Evolutionary conservation across 495 filamentous ascomycete species (phyloP), one percentile per base, ranked within the genome.

Genomic region (Xylaria curta): DNA sequence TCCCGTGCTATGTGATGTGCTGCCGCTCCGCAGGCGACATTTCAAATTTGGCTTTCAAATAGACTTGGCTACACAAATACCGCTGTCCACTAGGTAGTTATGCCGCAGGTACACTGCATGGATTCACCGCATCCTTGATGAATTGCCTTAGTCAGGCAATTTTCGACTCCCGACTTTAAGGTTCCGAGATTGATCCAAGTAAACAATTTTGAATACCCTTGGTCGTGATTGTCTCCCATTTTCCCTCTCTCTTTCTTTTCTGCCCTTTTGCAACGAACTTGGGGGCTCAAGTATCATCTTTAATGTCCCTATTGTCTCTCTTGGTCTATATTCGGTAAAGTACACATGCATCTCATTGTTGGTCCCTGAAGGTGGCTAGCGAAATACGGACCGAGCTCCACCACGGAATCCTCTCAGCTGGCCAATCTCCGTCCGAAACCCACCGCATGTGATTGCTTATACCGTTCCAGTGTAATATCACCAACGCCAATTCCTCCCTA

Each of bases 401-500:
- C 68, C 47, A 51, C 33, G 44, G 24, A 63, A 51, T 70, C 56
- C 46, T 70, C 46, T 59, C 53, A 56, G n/a, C 63, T 63, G 51
- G 49, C 69, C 69, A 72, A 72, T 72, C 69, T 66, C 49, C 53
- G 46, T 58, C n/a, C 36, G 33, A 71, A 13, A 63, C 51, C 69
- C 69, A 72, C 69, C 26, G 49, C 69, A 63, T 71, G 69, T 62
- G 61, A 59, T 65, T 46, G 62, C 46, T 49, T 21, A 31, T 60
- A 60, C 58, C 33, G n/a, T 60, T 9, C 28, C 28, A 9, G 8
- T 44, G 36, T 59, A 31, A 59, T 40, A 44, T 31, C 51, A 42
- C 7, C 12, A 42, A 33, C 62, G 36, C 62, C 21, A 12, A 47
- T 46, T 17, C 13, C 49, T 26, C 33, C 42, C 12, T 26, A 31